A percentile compares a stretch with the other conserved stretches of the same genome.
Evolutionary conservation across 1,139 yeast species (phyloP).

Genomic region (Nadsonia starkeyi-henricii): DNA sequence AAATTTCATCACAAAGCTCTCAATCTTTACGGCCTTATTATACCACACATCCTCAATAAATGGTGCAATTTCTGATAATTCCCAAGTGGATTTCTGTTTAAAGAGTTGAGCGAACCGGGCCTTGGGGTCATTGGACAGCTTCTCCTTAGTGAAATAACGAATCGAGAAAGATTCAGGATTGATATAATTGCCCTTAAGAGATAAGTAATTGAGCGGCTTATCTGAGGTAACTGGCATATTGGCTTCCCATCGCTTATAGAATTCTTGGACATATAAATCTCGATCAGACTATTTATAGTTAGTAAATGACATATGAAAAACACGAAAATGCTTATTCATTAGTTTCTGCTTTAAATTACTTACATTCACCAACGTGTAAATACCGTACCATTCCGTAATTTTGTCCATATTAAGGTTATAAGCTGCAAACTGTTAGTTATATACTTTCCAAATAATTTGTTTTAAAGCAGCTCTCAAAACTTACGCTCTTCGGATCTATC

Average conservation of each 20-base stretch:
- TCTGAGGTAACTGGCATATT: constrained; percentile 52
- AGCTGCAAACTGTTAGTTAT: constrained; percentile 9
- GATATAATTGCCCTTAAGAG: constrained; percentile 42
- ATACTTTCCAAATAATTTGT: constrained; percentile 1
- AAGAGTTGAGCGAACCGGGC: constrained; percentile 51
- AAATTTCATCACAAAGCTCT: constrained; percentile 58
- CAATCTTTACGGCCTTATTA: constrained; percentile 44
- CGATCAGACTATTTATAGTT: constrained; percentile 5
- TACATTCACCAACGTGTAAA: constrained; percentile 31
- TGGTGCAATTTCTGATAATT: constrained; percentile 55
- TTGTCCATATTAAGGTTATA: constrained; percentile 28
- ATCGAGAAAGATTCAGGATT: constrained; percentile 34
- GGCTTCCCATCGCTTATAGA: constrained; percentile 45
- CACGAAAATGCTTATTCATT: constrained; percentile 13
- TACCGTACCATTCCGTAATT: constrained; percentile 49
- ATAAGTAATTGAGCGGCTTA: constrained; percentile 38
- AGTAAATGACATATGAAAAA: no score
- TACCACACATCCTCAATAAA: constrained; percentile 43
- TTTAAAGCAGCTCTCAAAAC: constrained; percentile 1
- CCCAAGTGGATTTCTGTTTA: constrained; percentile 51
- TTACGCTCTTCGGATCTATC: constrained; percentile 9
- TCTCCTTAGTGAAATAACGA: constrained; percentile 35
- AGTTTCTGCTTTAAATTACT: constrained; percentile 11
- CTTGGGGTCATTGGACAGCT: constrained; percentile 38
- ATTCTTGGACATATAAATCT: constrained; percentile 33